Base-by-base conservation (phyloP, 2,329 filamentous ascomycete genomes). In the Penicillium sp. region DNA sequence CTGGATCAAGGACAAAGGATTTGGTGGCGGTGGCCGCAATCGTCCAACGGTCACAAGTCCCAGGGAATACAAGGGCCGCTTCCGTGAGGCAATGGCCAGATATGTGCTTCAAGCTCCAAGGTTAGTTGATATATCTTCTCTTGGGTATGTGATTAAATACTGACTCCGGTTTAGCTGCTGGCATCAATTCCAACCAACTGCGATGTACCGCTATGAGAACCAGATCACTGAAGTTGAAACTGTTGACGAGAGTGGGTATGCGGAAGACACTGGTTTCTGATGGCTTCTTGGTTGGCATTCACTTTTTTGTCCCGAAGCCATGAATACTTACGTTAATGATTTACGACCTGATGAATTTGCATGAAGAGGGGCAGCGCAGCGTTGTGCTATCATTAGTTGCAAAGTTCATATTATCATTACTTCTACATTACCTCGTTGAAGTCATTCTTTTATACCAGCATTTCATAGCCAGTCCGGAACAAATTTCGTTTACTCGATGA, bases 1-100 rank as follows among this genome's bases (percentile, higher is more conserved):
- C 52, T 99, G 94, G 94, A 97, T 99, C 82, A 99, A 99, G 75
- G 92, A 97, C 69, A 88, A 93, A 37, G 94, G 90, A 0, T 91
- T 92, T 67, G 88, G 87, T 55, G 87, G 87, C 30, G 85, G 89
- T 55, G 90, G 95, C 67, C 87, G 87, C 73, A 88, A 87, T 65
- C 84, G 91, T 59, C 95, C 95, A 9, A 99, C 94, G 0, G 94
- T 99, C 48, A 99, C 94, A 11, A 95, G 90, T 74, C 95, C 94
- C 2, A 96, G 94, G 76, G 94, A 99, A 76, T 99, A 99, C 73
- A 95, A 97, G 75, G 92, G 89, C 64, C 86, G 94, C 6, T 99
- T 99, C 78, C 80, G 94, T 62, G 93, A 97, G 75, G 92, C 92
- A 12, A 99, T 99, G 94, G 90, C 91, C 66, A 86, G 91, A 82